Base-by-base conservation (phyloP, 495 filamentous ascomycete species). In the Aspergillus saccharolyticus region DNA sequence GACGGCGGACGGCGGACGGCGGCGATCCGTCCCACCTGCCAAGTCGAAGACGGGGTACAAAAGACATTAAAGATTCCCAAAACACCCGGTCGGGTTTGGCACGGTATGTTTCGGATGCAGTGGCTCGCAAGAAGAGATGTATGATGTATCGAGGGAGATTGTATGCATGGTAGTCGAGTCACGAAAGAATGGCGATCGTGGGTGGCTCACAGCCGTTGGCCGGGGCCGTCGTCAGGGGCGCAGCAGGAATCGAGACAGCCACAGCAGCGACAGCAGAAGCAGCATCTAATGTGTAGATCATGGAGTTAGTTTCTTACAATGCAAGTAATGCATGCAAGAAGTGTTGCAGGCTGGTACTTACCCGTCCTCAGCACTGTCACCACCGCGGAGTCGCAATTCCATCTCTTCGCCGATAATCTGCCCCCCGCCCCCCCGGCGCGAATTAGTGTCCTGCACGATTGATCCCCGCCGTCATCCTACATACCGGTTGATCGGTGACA, bases 191-290 rank as follows among this genome's bases (percentile, higher is more conserved):
- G n/a, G n/a, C n/a, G n/a, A n/a, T n/a, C n/a, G n/a, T 20, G 6
- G 25, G 1, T 49, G 15, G 20, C 16, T 21, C 25, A 39, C 33
- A 39, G 12, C 12, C 33, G 33, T 39, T 39, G 33, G 33, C 33
- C 33, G 33, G 33, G 33, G 15, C 49, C 18, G 25, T 52, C 49
- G 22, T 33, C 49, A 39, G 24, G 39, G 42, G 22, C 24, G 21
- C 25, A 28, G 53, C 20, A 21, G 7, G 15, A 25, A 24, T 45
- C 53, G 42, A 44, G 46, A 44, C 53, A 55, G 43, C 53, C 20
- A 44, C 53, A 55, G 28, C 53, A 55, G 42, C 42, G 43, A 44
- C 47, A 50, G 47, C 47, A 50, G 47, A 50, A 50, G 16, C 47
- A 50, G 22, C 47, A 50, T 17, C 47, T 50, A 18, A 9, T 28